Conservation (phyloP, 306 rosid genomes). For the Lupinus albus region DNA sequence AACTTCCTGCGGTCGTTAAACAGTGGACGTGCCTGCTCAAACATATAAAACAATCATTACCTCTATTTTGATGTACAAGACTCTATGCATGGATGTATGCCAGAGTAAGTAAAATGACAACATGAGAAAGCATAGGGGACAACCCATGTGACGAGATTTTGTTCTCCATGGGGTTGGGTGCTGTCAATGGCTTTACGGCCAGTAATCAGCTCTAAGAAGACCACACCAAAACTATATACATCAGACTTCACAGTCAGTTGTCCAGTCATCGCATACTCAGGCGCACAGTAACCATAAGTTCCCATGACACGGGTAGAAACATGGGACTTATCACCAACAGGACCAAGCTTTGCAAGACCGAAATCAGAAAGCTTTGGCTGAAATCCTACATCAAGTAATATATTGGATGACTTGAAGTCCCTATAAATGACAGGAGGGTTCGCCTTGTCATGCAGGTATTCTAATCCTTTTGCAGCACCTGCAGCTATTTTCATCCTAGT, state of each 20-base stretch:
- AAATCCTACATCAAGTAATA: conserved; percentile 80
- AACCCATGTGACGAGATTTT: conserved; percentile 92
- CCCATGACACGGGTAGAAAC: conserved; percentile 96
- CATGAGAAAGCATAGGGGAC: conserved; percentile 32
- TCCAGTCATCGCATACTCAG: conserved; percentile 95
- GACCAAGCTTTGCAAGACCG: conserved; percentile 96
- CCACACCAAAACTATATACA: conserved; percentile 88
- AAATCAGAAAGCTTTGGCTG: conserved; percentile 93
- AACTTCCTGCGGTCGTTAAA: conserved; percentile 85
- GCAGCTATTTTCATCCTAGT: conserved; percentile 91
- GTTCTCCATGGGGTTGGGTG: conserved; percentile 80
- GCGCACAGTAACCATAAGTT: conserved; percentile 93
- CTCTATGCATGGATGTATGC: not conserved
- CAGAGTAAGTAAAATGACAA: conserved; percentile 15
- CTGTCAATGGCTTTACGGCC: conserved; percentile 88
- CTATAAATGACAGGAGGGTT: conserved; percentile 90
- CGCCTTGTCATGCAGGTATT: conserved; percentile 86
- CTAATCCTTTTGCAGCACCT: conserved; percentile 89
- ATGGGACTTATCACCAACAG: conserved; percentile 87
- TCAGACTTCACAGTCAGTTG: conserved; percentile 90
- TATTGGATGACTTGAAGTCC: conserved; percentile 90
- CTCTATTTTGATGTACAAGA: conserved; percentile 26
- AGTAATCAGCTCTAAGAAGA: conserved; percentile 84
- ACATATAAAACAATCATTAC: conserved; percentile 23
- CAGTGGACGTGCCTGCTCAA: conserved; percentile 75